Evolutionary conservation across 2,329 filamentous ascomycete species (phyloP).

Genomic region (Cytospora piceicola): DNA sequence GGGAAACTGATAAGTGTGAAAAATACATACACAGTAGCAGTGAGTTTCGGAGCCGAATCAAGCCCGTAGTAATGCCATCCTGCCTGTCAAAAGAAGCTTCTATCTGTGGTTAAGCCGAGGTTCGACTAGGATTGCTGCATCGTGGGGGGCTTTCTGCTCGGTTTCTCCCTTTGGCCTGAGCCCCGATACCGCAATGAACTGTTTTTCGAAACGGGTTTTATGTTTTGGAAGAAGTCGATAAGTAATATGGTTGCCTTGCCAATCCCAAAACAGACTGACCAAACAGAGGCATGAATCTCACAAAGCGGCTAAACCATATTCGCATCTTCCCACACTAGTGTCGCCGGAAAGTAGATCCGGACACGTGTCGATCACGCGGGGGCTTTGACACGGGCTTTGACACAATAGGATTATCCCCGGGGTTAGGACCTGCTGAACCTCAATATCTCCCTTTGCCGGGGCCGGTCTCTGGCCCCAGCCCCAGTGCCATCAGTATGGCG

Average conservation of each 20-base stretch:
- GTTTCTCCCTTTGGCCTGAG: background rate
- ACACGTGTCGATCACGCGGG: conserved; percentile 25
- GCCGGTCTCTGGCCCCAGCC: conserved; percentile 13
- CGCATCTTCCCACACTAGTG: background rate
- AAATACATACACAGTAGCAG: background rate
- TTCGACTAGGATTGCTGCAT: background rate
- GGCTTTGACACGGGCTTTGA: conserved; percentile 12
- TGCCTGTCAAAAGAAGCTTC: background rate
- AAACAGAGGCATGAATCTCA: too few species aligned
- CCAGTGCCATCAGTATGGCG: conserved; percentile 20
- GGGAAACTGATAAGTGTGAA: too few species aligned
- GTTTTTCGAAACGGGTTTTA: too few species aligned
- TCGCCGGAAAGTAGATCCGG: conserved; percentile 20
- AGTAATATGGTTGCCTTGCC: background rate
- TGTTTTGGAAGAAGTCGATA: background rate
- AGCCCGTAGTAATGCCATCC: background rate
- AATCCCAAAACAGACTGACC: background rate
- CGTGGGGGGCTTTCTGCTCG: background rate
- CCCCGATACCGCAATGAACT: background rate
- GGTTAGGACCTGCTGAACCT: conserved; percentile 5
- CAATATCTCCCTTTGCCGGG: background rate
- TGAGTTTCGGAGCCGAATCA: background rate
- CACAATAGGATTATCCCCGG: conserved; percentile 22
- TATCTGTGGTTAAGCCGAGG: conserved; percentile 1
- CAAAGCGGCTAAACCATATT: conserved; percentile 1